Conservation (phyloP, 139 green algal genomes). For the Closterium sp. region DNA sequence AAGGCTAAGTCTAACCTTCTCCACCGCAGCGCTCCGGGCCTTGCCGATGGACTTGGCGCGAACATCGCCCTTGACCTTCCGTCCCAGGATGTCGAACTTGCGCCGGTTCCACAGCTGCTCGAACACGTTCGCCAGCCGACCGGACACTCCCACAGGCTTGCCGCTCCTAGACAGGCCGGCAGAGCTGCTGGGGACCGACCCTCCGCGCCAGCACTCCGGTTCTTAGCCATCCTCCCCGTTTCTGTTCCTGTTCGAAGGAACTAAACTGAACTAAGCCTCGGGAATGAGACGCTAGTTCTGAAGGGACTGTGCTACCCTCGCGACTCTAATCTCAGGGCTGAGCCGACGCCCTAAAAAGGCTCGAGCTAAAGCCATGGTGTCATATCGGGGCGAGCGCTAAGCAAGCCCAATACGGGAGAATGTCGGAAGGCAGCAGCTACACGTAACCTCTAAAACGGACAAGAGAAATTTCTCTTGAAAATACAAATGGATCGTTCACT, state of each 20-base stretch:
- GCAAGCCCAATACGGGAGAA: neutral
- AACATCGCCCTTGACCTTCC: conserved; percentile 44
- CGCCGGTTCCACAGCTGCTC: conserved; percentile 42
- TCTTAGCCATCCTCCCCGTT: conserved; percentile 8
- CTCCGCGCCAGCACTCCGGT: no score
- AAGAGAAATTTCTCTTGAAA: neutral
- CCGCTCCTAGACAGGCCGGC: neutral
- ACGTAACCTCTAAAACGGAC: neutral
- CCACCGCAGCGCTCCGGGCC: conserved; percentile 24
- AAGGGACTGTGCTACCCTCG: neutral
- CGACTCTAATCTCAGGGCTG: neutral
- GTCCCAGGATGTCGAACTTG: conserved; percentile 53
- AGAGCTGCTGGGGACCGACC: neutral
- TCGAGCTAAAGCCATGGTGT: neutral
- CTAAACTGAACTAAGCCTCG: neutral
- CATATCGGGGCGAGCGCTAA: neutral
- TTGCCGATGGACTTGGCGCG: conserved; percentile 19
- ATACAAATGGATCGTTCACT: neutral
- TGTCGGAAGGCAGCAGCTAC: neutral
- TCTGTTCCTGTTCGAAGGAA: no score
- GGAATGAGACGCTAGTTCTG: neutral
- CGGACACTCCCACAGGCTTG: neutral
- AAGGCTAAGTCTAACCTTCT: conserved; percentile 40
- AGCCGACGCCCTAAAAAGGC: neutral
- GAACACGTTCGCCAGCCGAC: conserved; percentile 36